Conservation (phyloP, 768 basidiomycete species). For the Naganishia onofrii region DNA sequence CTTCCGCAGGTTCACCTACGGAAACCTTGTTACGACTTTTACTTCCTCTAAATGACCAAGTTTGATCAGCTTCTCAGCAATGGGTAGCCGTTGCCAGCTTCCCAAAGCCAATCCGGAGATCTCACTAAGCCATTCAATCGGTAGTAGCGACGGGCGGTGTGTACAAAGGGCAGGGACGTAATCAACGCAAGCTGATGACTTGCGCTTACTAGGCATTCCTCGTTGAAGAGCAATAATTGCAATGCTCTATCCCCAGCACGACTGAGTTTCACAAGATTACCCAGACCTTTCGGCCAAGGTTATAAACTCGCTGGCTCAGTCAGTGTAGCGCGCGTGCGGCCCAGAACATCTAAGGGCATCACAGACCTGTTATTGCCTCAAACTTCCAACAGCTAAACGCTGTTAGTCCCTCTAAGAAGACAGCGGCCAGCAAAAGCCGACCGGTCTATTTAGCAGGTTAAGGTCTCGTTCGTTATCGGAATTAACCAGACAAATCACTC, state of each 20-base stretch:
- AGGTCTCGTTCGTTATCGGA: slow-evolving; percentile 92
- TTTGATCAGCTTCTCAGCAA: slow-evolving; percentile 67
- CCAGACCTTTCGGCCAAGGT: slow-evolving; percentile 72
- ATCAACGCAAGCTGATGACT: slow-evolving; percentile 86
- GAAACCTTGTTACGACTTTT: slow-evolving; percentile 80
- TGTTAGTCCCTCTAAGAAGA: slow-evolving; percentile 84
- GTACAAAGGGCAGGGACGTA: slow-evolving; percentile 88
- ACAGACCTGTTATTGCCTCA: slow-evolving; percentile 89
- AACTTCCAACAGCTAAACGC: slow-evolving; percentile 78
- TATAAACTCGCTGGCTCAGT: slow-evolving; percentile 79
- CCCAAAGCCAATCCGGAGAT: slow-evolving; percentile 73
- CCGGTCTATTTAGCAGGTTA: slow-evolving; percentile 88
- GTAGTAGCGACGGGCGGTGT: slow-evolving; percentile 87
- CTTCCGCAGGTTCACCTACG: slow-evolving; percentile 79
- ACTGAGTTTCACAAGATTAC: slow-evolving; percentile 77
- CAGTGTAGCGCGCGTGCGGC: slow-evolving; percentile 84
- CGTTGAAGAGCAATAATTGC: slow-evolving; percentile 89
- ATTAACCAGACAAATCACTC: slow-evolving; percentile 97
- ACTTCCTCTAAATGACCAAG: slow-evolving; percentile 81
- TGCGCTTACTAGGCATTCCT: slow-evolving; percentile 84
- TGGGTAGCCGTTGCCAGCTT: slow-evolving; percentile 59
- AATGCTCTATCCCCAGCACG: slow-evolving; percentile 84
- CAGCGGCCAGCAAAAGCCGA: slow-evolving; percentile 68
- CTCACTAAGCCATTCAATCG: slow-evolving; percentile 88
- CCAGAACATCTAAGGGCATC: slow-evolving; percentile 88